Evolutionary conservation across 148 eudicot genomes (phyloP).

Genomic region (Cornus suecica): DNA sequence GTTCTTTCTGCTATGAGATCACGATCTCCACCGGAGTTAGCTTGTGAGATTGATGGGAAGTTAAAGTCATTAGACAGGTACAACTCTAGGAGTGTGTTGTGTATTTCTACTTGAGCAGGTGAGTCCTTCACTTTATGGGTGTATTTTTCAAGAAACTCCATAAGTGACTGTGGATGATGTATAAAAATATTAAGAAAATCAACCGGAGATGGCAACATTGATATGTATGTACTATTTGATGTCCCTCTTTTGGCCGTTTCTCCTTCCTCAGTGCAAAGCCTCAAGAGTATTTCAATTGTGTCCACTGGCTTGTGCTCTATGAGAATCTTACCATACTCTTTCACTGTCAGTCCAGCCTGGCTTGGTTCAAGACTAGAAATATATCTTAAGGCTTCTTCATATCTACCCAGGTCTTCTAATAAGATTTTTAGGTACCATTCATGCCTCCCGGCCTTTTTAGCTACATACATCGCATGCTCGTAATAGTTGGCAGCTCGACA

Average conservation of each 20-base stretch:
- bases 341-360: slow-evolving; percentile 90
- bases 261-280: slow-evolving; percentile 92
- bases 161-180: slow-evolving; percentile 78
- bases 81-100: slow-evolving; percentile 84
- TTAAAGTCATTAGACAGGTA: slow-evolving; percentile 78
- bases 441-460: slow-evolving; percentile 93
- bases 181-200: slow-evolving; percentile 90
- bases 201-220: slow-evolving; percentile 95
- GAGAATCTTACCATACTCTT: slow-evolving; percentile 93
- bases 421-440: slow-evolving; percentile 93
- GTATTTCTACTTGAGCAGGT: slow-evolving; percentile 93
- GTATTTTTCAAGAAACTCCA: slow-evolving; percentile 91
- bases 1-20: slow-evolving; percentile 22
- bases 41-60: slow-evolving; percentile 69
- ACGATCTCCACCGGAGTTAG: slow-evolving; percentile 34
- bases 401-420: slow-evolving; percentile 89
- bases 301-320: slow-evolving; percentile 88
- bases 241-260: slow-evolving; percentile 51
- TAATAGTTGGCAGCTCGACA: slow-evolving; percentile 97
- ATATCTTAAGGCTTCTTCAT: slow-evolving; percentile 91
- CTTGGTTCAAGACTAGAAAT: slow-evolving; percentile 83
- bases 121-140: slow-evolving; percentile 89
- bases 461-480: slow-evolving; percentile 99
- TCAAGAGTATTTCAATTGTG: slow-evolving; percentile 77
- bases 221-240: slow-evolving; percentile 31